Evolutionary conservation across 2,329 filamentous ascomycete species (phyloP).

Genomic region (Pseudogymnoascus sp.): DNA sequence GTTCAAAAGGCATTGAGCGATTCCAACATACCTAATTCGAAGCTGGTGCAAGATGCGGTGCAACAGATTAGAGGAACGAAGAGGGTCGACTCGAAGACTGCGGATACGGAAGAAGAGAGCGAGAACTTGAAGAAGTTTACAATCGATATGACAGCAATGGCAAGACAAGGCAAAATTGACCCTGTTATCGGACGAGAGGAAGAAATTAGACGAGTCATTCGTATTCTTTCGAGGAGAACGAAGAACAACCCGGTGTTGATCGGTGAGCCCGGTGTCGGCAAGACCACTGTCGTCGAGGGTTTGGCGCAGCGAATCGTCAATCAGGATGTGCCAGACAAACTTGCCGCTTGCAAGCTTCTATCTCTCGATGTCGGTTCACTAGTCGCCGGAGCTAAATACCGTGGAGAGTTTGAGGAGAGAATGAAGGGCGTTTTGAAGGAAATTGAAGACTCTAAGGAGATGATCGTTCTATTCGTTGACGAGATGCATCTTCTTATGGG

Average conservation of each 20-base stretch:
- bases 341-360: constrained; percentile 86
- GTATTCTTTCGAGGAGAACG: constrained; percentile 84
- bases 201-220: constrained; percentile 84
- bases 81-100: constrained; percentile 91
- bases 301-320: constrained; percentile 94
- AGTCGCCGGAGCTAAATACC: constrained; percentile 95
- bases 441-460: constrained; percentile 88
- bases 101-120: constrained; percentile 84
- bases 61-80: constrained; percentile 85
- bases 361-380: constrained; percentile 92
- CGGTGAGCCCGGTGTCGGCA: constrained; percentile 95
- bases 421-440: constrained; percentile 99
- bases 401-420: constrained; percentile 95
- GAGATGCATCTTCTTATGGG: constrained; percentile 99
- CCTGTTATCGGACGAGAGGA: constrained; percentile 95
- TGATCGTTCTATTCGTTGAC: constrained; percentile 96
- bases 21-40: constrained; percentile 83
- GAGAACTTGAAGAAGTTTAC: constrained; percentile 98
- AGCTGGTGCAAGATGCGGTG: constrained; percentile 84
- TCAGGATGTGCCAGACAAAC: constrained; percentile 88
- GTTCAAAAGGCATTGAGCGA: constrained; percentile 73
- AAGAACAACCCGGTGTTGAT: constrained; percentile 99
- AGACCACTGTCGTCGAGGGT: constrained; percentile 96
- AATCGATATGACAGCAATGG: constrained; percentile 95
- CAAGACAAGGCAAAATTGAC: constrained; percentile 94